Conservation (phyloP, 139 green algal species). For the Chlorella sp. region DNA sequence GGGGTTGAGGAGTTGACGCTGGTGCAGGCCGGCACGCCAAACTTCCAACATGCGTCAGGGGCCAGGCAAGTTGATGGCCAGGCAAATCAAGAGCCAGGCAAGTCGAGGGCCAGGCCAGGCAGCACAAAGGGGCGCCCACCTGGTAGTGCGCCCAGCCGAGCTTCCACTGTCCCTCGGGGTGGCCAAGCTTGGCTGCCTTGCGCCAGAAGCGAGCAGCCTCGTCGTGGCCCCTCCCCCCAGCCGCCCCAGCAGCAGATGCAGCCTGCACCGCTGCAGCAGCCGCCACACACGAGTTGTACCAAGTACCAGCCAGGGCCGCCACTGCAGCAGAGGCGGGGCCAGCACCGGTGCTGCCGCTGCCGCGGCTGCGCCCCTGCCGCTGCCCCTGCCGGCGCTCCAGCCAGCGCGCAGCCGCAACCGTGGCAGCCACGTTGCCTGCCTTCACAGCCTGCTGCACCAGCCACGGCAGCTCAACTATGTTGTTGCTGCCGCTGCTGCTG, state of each 20-base stretch:
- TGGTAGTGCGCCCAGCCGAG: constrained; percentile 20
- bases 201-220: constrained; percentile 6
- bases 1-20: background rate
- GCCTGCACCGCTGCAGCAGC: background rate
- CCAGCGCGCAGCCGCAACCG: constrained; percentile 6
- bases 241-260: background rate
- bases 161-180: constrained; percentile 24
- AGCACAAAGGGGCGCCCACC: background rate
- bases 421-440: constrained; percentile 22
- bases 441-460: constrained; percentile 18
- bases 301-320: background rate
- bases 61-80: too few species aligned
- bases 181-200: constrained; percentile 16
- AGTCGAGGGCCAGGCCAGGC: background rate
- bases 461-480: background rate
- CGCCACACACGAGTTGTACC: background rate
- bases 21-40: too few species aligned
- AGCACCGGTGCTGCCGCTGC: background rate
- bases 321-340: background rate
- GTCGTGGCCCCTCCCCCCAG: background rate
- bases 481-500: background rate
- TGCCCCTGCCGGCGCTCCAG: background rate
- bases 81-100: background rate
- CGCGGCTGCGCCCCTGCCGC: background rate
- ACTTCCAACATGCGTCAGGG: too few species aligned